Conservation (phyloP, 192 early-diverging fungal genomes). For the Globomyces pollinis-pini region DNA sequence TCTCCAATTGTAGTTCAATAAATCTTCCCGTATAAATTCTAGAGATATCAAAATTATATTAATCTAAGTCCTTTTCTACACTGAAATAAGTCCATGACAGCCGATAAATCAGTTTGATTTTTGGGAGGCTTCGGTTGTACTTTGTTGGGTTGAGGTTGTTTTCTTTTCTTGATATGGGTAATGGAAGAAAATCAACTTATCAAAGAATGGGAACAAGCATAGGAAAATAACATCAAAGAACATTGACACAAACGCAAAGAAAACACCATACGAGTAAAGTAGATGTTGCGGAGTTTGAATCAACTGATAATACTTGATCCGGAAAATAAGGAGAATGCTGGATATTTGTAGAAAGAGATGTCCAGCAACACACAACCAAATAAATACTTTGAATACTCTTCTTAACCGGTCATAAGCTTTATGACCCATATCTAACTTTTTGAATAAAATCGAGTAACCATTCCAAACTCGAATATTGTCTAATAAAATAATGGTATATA, state of each 20-base stretch:
- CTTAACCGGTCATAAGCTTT: not conserved
- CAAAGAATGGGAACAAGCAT: not conserved
- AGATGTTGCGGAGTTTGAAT: not conserved
- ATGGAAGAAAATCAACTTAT: not conserved
- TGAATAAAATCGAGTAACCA: conserved; percentile 1
- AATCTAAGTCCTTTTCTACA: too few relatives aligned
- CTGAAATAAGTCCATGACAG: too few relatives aligned
- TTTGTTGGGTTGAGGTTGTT: too few relatives aligned
- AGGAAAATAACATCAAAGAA: not conserved
- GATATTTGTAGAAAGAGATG: not conserved
- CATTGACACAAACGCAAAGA: not conserved
- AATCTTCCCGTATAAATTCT: too few relatives aligned
- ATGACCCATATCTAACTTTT: not conserved
- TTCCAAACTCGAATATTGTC: conserved; percentile 9
- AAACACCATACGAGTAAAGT: not conserved
- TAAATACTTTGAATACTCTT: not conserved
- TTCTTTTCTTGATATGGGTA: not conserved
- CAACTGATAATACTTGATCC: not conserved
- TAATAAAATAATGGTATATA: conserved; percentile 4
- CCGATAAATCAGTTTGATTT: too few relatives aligned
- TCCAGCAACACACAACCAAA: not conserved
- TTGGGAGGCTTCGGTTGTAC: too few relatives aligned
- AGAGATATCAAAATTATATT: too few relatives aligned
- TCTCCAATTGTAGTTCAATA: too few relatives aligned
- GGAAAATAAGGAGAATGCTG: not conserved